phyloP scores from a whole-genome alignment of 805 yeast genomes.

The Cyberlindnera xylosilytica region DNA sequence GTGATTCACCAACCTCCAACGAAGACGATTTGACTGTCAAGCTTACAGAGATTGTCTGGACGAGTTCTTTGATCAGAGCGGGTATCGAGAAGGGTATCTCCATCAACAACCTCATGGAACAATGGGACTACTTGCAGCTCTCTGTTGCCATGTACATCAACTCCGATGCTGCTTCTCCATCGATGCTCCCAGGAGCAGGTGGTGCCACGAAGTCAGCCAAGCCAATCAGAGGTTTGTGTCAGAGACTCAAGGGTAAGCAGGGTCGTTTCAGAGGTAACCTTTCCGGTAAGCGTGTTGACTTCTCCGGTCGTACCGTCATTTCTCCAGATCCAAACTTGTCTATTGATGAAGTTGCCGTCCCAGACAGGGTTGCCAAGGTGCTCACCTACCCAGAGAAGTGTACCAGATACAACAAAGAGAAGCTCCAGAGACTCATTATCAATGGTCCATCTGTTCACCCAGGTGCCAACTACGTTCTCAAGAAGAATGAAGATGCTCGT shows the following conservation, averaged over 20 bases:
- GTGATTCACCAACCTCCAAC: constrained; percentile 82
- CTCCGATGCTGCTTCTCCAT: constrained; percentile 87
- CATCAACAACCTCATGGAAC: constrained; percentile 92
- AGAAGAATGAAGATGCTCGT: constrained; percentile 80
- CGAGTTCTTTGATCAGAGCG: constrained; percentile 88
- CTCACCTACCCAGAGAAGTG: constrained; percentile 95
- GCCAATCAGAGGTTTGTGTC: constrained; percentile 91
- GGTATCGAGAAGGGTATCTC: constrained; percentile 95
- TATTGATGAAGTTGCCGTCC: constrained; percentile 97
- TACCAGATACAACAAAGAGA: constrained; percentile 78
- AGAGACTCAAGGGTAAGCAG: constrained; percentile 95
- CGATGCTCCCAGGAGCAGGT: constrained; percentile 66
- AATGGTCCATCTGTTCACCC: constrained; percentile 92
- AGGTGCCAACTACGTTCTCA: constrained; percentile 90
- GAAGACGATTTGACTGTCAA: constrained; percentile 98
- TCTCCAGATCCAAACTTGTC: constrained; percentile 96
- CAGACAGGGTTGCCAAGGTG: constrained; percentile 93
- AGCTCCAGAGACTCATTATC: constrained; percentile 66
- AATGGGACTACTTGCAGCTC: constrained; percentile 95
- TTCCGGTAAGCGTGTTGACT: constrained; percentile 98
- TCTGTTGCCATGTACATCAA: constrained; percentile 97
- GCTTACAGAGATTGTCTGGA: constrained; percentile 94
- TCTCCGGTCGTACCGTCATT: constrained; percentile 96
- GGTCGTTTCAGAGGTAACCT: constrained; percentile 98
- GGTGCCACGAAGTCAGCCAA: constrained; percentile 55